Conservation (phyloP, 176 grass and related monocot species). For the Triticum turgidum region DNA sequence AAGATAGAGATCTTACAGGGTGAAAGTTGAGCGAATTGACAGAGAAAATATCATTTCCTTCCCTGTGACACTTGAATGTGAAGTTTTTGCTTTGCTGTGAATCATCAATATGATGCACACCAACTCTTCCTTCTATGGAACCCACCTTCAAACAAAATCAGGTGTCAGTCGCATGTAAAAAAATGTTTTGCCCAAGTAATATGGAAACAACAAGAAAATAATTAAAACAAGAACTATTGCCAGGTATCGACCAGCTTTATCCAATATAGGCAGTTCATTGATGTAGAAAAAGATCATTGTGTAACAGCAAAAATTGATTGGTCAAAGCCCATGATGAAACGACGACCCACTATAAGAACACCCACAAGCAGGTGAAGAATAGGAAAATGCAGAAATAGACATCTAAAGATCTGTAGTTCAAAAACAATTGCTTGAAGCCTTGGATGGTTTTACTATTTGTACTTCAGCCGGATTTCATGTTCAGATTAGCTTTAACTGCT, state of each 20-base stretch:
- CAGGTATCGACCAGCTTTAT: not conserved
- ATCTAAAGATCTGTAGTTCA: not conserved
- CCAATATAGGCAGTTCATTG: not conserved
- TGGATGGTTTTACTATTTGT: not conserved
- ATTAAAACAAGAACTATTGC: constrained; percentile 2
- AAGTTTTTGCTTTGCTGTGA: constrained; percentile 94
- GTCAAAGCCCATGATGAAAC: not conserved
- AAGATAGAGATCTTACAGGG: constrained; percentile 60
- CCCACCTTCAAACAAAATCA: constrained; percentile 64
- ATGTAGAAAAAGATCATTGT: constrained; percentile 6
- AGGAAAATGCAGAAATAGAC: not conserved
- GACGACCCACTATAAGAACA: not conserved
- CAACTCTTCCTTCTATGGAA: constrained; percentile 96
- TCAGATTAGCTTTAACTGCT: constrained; percentile 4
- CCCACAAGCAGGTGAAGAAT: not conserved
- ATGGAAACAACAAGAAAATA: not conserved
- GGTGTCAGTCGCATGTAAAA: constrained; percentile 20
- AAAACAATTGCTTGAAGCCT: constrained; percentile 11
- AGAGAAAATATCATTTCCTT: constrained; percentile 89
- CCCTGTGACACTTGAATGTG: constrained; percentile 98
- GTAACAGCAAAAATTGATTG: not conserved
- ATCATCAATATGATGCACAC: constrained; percentile 94
- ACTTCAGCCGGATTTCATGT: not conserved
- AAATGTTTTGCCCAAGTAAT: not conserved
- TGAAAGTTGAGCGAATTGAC: constrained; percentile 97